Evolutionary conservation across 345 rosid species (phyloP).

Genomic region (Corymbia maculata): DNA sequence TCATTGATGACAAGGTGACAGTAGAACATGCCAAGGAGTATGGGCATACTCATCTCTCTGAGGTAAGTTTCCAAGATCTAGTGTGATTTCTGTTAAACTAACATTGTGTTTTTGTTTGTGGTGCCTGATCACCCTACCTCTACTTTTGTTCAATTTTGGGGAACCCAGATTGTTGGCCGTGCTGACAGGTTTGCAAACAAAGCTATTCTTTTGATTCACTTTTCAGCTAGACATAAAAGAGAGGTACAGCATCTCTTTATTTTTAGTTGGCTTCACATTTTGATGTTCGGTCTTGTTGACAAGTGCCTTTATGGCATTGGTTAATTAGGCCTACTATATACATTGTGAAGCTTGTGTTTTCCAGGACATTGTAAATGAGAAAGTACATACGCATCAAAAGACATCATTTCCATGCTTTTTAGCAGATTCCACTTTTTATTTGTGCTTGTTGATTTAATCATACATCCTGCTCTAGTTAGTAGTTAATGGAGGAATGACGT

Average conservation of each 20-base stretch:
- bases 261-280: background rate
- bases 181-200: slow-evolving; percentile 71
- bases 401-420: background rate
- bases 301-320: background rate
- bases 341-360: background rate
- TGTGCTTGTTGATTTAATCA: background rate
- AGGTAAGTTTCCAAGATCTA: slow-evolving; percentile 29
- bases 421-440: background rate
- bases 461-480: background rate
- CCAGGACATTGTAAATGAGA: background rate
- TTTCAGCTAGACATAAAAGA: slow-evolving; percentile 73
- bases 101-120: background rate
- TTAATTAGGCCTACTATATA: background rate
- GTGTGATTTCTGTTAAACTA: background rate
- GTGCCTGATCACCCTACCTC: background rate
- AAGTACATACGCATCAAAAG: background rate
- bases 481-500: background rate
- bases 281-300: background rate
- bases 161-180: slow-evolving; percentile 42
- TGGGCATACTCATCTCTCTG: slow-evolving; percentile 82
- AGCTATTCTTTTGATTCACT: slow-evolving; percentile 86
- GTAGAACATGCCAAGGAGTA: slow-evolving; percentile 87
- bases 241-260: slow-evolving; percentile 36
- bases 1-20: slow-evolving; percentile 48
- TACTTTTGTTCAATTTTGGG: background rate